These are phyloP conservation scores for Lodderomyces parapsilosis DNA, from an alignment of 1,139 yeast genomes.

Conservation along the genomic window DNA sequence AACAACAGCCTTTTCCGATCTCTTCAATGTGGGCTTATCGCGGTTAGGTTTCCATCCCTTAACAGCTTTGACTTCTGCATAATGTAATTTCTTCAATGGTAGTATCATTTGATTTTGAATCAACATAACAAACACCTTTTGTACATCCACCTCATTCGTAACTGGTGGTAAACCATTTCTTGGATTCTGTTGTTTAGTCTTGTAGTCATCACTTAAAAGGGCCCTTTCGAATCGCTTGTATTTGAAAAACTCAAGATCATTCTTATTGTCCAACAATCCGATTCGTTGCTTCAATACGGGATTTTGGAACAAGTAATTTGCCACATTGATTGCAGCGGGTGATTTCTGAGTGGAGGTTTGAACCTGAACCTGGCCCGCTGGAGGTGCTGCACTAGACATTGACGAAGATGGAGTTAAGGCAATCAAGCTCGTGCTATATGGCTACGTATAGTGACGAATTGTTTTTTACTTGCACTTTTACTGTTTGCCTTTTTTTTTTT, in stretches of 20 bases:
- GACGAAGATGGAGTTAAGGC: neutral
- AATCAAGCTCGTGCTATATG: neutral
- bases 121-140: conserved; percentile 60
- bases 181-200: conserved; percentile 53
- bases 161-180: conserved; percentile 58
- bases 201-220: conserved; percentile 70
- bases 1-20: conserved; percentile 67
- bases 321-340: conserved; percentile 50
- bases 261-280: conserved; percentile 70
- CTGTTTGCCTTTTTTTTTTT: conserved; percentile 1
- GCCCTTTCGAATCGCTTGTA: conserved; percentile 83
- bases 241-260: conserved; percentile 76
- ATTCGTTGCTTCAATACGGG: conserved; percentile 70
- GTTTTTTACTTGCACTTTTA: neutral
- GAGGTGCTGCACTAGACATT: conserved; percentile 2
- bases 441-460: neutral
- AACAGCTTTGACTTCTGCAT: conserved; percentile 64
- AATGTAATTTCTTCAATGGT: conserved; percentile 72
- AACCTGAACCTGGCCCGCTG: conserved; percentile 14
- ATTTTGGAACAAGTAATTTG: conserved; percentile 68
- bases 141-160: conserved; percentile 53
- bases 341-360: conserved; percentile 19
- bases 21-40: conserved; percentile 70
- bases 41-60: conserved; percentile 66
- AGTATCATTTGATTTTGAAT: conserved; percentile 74